Conservation (phyloP, 306 rosid genomes). For the Cucumis hystrix region DNA sequence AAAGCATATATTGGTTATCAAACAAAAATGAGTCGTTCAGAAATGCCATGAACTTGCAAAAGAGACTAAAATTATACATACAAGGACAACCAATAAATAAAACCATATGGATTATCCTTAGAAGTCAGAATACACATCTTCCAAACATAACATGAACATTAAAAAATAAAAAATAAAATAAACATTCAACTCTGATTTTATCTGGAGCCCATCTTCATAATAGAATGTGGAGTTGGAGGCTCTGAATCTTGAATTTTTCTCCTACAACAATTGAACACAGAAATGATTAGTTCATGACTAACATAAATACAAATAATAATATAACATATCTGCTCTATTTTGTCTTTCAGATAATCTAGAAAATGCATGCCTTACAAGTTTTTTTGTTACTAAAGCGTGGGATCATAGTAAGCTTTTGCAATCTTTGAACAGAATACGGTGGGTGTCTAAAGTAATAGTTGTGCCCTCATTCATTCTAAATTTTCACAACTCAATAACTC, state of each 20-base stretch:
- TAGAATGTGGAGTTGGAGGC: no score
- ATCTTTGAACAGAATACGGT: conserved; percentile 90
- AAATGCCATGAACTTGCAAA: neutral
- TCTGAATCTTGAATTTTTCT: no score
- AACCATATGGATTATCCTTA: neutral
- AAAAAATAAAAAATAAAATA: neutral
- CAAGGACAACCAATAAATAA: neutral
- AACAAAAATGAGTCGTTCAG: neutral
- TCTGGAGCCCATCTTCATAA: conserved; percentile 69
- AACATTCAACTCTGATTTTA: conserved; percentile 19
- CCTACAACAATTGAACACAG: no score
- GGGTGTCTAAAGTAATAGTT: conserved; percentile 30
- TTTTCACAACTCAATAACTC: neutral
- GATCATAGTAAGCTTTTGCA: conserved; percentile 74
- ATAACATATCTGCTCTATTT: neutral
- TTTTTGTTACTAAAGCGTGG: conserved; percentile 85
- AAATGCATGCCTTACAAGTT: conserved; percentile 86
- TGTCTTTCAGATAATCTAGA: conserved; percentile 74
- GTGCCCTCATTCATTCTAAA: neutral
- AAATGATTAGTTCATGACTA: no score
- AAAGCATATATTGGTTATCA: neutral
- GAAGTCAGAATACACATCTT: neutral
- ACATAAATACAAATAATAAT: no score
- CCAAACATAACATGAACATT: neutral
- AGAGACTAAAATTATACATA: neutral